Evolutionary conservation across 1,284 basidiomycete genomes (phyloP).

Genomic region (Tilletia horrida): DNA sequence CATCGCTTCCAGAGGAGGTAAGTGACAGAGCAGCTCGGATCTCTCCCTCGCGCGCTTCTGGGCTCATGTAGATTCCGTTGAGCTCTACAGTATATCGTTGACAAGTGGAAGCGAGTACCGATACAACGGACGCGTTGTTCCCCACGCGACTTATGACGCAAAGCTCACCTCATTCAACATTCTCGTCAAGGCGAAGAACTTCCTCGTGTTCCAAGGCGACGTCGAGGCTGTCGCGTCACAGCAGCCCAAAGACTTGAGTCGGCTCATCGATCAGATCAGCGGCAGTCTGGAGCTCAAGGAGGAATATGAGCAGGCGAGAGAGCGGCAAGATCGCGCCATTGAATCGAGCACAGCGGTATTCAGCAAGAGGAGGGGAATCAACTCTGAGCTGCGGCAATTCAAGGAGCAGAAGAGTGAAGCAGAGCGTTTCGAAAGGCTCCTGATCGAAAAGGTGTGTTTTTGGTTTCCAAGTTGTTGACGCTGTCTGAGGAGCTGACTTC

Average conservation of each 20-base stretch:
- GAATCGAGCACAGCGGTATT: slow-evolving; percentile 92
- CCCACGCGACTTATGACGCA: slow-evolving; percentile 43
- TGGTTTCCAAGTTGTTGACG: no score
- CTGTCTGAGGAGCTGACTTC: background rate
- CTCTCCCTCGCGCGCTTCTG: no score
- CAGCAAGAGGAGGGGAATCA: slow-evolving; percentile 84
- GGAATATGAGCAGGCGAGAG: slow-evolving; percentile 85
- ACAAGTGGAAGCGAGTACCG: slow-evolving; percentile 67
- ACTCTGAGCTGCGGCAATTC: slow-evolving; percentile 93
- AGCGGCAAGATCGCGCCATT: slow-evolving; percentile 80
- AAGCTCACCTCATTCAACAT: slow-evolving; percentile 65
- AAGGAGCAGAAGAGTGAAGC: slow-evolving; percentile 95
- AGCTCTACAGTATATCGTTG: slow-evolving; percentile 69
- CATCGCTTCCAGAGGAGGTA: slow-evolving; percentile 87
- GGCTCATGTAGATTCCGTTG: background rate
- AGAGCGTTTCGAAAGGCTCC: slow-evolving; percentile 77
- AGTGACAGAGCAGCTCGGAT: slow-evolving; percentile 56
- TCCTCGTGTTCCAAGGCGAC: slow-evolving; percentile 94
- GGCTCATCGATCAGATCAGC: slow-evolving; percentile 88
- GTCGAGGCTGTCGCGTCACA: slow-evolving; percentile 97
- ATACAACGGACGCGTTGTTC: slow-evolving; percentile 43
- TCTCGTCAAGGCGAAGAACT: slow-evolving; percentile 98
- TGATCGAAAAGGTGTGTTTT: slow-evolving; percentile 66
- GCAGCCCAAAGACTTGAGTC: slow-evolving; percentile 81
- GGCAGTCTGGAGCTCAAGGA: slow-evolving; percentile 71